Base-by-base conservation (phyloP, 169 alveolate genomes). In the Neospora caninum region DNA sequence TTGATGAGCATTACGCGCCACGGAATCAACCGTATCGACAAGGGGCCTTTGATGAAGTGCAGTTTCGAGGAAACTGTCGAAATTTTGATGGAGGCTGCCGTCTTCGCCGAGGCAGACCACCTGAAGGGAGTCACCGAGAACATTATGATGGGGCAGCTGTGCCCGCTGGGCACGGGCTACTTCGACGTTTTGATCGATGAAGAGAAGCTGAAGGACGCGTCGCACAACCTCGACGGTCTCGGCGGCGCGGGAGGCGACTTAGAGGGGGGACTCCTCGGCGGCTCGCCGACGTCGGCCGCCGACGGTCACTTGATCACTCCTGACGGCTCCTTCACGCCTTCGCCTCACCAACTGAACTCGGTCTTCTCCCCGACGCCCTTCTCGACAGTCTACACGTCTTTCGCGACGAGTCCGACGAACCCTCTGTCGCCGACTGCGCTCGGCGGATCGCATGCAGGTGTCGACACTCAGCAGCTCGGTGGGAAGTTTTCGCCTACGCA, bases 11-110 rank as follows among this genome's bases (percentile, higher is more conserved):
- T 99, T 84, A 99, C 99, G 18, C 98, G 99, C 88, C 99, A 99
- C 97, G 99, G 99, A 0, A 98, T 99, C 84, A 99, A 99, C 96
- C 97, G 99, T 94, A 99, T 99, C 34, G 99, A 99, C 95, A 96
- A 98, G 83, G 99, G 97, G 41, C 99, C 99, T 18, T 96, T 99
- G 94, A 98, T 99, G 96, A 99, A 99, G 95, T 98, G 99, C 93
- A 97, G 99, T 82, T 99, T 99, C 96, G 99, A 99, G 97, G 99
- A 99, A 97, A 99, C 99, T 38, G 99, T 99, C 34, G 99, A 99
- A 96, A 99, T 99, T 38, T 95, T 99, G 94, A 97, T 99, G 97
- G 99, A 99, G 93, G 99, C 99, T 18, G 99, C 99, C 18, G 98
- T 99, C 67, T 99, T 98, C 95, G 99, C 99, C 36, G 99, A 99